A percentile compares a stretch with the other conserved stretches of the same genome.
phyloP scores from a whole-genome alignment of 2,329 filamentous ascomycete genomes.

The Pestalotiopsis sp. region DNA sequence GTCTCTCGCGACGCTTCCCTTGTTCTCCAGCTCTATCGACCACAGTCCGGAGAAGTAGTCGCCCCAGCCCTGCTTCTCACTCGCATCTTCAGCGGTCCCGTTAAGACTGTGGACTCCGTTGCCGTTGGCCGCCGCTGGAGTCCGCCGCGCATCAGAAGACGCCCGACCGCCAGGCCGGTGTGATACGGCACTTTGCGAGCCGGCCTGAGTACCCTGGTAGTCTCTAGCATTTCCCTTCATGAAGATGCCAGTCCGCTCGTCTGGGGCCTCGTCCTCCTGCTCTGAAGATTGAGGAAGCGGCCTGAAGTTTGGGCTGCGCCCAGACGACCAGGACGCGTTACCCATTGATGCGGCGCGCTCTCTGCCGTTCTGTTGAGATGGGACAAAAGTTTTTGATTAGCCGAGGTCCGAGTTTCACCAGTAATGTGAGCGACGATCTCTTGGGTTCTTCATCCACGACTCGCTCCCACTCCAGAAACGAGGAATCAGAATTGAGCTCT shows the following conservation, averaged over 20 bases:
- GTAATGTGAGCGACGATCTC: too few species aligned
- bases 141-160: slow-evolving; percentile 16
- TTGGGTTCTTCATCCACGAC: too few species aligned
- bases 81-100: slow-evolving; percentile 22
- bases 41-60: slow-evolving; percentile 50
- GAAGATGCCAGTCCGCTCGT: slow-evolving; percentile 47
- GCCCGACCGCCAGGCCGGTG: slow-evolving; percentile 22
- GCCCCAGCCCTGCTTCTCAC: slow-evolving; percentile 53
- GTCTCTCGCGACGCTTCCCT: slow-evolving; percentile 81
- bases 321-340: slow-evolving; percentile 18
- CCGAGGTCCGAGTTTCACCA: background rate
- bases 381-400: slow-evolving; percentile 13
- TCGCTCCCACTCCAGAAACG: background rate
- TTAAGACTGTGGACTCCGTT: slow-evolving; percentile 18
- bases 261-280: slow-evolving; percentile 24
- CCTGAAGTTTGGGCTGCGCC: slow-evolving; percentile 22
- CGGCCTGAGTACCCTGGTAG: slow-evolving; percentile 42
- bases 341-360: slow-evolving; percentile 46
- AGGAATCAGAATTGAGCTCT: background rate
- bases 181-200: slow-evolving; percentile 13
- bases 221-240: slow-evolving; percentile 37
- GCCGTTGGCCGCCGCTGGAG: slow-evolving; percentile 12
- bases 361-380: slow-evolving; percentile 39
- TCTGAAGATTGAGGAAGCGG: slow-evolving; percentile 15
- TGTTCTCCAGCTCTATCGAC: slow-evolving; percentile 80